Evolutionary conservation across 495 filamentous ascomycete species (phyloP).

Genomic region (Lasiosphaeria miniovina): DNA sequence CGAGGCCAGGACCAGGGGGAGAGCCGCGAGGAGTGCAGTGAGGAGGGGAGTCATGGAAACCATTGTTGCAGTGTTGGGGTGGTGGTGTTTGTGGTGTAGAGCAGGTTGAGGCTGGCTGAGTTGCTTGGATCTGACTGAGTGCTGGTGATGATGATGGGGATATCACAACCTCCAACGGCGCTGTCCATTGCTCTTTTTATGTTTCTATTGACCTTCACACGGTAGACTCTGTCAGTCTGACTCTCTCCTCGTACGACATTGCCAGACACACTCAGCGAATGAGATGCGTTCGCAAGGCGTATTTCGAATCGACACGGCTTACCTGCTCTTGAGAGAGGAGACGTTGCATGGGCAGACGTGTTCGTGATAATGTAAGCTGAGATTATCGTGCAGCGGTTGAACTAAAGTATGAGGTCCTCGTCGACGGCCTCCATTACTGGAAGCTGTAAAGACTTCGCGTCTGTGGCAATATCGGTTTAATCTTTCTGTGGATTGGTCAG

Average conservation of each 20-base stretch:
- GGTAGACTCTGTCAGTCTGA: background rate
- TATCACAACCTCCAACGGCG: background rate
- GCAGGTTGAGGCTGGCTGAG: too few species aligned
- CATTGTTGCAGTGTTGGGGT: background rate
- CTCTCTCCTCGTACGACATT: background rate
- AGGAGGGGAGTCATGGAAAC: constrained; percentile 1
- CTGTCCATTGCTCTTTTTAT: background rate
- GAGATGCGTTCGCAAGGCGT: too few species aligned
- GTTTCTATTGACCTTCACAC: background rate
- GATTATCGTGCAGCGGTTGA: background rate
- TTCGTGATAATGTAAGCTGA: background rate
- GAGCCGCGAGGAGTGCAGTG: background rate
- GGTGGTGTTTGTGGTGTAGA: background rate
- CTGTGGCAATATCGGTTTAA: too few species aligned
- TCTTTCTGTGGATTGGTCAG: too few species aligned
- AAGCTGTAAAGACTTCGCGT: too few species aligned
- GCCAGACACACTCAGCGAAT: too few species aligned
- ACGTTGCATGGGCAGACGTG: background rate
- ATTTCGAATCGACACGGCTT: too few species aligned
- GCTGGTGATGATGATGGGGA: background rate
- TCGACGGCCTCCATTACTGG: background rate
- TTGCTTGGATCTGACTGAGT: too few species aligned
- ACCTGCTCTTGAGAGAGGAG: background rate
- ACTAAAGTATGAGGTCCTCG: background rate
- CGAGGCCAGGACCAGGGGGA: constrained; percentile 1